A percentile compares a stretch with the other conserved stretches of the same genome.
phyloP scores from a whole-genome alignment of 2,329 filamentous ascomycete species.

The Talaromyces sp. region DNA sequence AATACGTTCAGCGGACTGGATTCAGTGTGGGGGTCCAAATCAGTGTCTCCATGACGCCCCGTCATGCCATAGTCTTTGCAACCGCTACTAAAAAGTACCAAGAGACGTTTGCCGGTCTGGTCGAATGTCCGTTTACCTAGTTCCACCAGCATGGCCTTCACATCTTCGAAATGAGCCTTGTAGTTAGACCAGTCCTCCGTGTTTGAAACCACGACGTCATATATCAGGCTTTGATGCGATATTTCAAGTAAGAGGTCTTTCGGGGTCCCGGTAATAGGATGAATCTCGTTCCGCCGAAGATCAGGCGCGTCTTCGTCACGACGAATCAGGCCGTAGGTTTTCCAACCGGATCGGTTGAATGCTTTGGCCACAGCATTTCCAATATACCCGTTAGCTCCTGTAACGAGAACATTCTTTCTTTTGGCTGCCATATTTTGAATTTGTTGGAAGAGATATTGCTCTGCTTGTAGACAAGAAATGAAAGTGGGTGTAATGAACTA shows the following conservation, averaged over 20 bases:
- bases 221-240: background rate
- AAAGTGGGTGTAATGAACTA: background rate
- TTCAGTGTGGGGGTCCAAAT: slow-evolving; percentile 6
- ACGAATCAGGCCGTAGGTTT: slow-evolving; percentile 9
- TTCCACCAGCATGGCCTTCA: background rate
- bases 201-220: slow-evolving; percentile 8
- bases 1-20: slow-evolving; percentile 1
- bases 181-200: slow-evolving; percentile 11
- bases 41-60: background rate
- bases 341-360: slow-evolving; percentile 8
- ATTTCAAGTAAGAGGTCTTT: background rate
- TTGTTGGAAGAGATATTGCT: background rate
- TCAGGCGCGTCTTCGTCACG: slow-evolving; percentile 12
- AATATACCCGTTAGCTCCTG: slow-evolving; percentile 9
- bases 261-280: slow-evolving; percentile 5
- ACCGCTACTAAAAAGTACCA: slow-evolving; percentile 8
- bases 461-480: background rate
- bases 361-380: slow-evolving; percentile 10
- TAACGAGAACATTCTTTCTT: slow-evolving; percentile 1
- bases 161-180: slow-evolving; percentile 4
- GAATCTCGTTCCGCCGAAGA: slow-evolving; percentile 4
- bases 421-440: background rate
- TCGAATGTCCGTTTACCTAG: background rate
- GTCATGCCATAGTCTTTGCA: slow-evolving; percentile 10
- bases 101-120: background rate